phyloP scores from a whole-genome alignment of 2,329 filamentous ascomycete species.

The Penicillium sp. region DNA sequence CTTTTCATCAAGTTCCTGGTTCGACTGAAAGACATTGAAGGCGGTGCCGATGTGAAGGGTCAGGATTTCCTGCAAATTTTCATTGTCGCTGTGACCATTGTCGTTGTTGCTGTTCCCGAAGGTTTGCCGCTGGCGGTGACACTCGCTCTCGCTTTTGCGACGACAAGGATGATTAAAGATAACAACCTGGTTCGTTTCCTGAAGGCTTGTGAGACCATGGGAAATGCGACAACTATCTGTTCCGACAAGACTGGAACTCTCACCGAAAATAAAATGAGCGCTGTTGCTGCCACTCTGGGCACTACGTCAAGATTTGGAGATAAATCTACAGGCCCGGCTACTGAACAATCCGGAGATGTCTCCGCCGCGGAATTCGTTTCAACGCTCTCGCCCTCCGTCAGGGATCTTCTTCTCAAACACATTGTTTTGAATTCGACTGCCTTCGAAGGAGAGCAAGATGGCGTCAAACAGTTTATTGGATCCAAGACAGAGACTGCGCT shows the following conservation, averaged over 20 bases:
- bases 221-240: conserved; percentile 64
- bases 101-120: conserved; percentile 63
- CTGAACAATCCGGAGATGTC: conserved; percentile 47
- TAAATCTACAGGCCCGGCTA: conserved; percentile 30
- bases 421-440: conserved; percentile 70
- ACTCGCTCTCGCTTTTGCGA: conserved; percentile 63
- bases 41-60: conserved; percentile 51
- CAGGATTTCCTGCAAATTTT: conserved; percentile 61
- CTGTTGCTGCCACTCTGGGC: conserved; percentile 59
- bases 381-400: conserved; percentile 54
- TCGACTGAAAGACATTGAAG: conserved; percentile 54
- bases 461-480: conserved; percentile 64
- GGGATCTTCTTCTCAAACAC: conserved; percentile 61
- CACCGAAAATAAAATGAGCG: conserved; percentile 65
- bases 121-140: conserved; percentile 63
- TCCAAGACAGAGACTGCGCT: conserved; percentile 78
- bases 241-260: conserved; percentile 68
- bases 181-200: conserved; percentile 63
- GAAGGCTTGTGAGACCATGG: conserved; percentile 64
- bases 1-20: conserved; percentile 77
- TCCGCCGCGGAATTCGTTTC: conserved; percentile 56
- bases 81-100: conserved; percentile 60
- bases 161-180: conserved; percentile 63
- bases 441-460: conserved; percentile 66
- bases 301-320: conserved; percentile 46